These are phyloP conservation scores for Phalaenopsis hybrid DNA, from an alignment of 116 monocot genomes.

Conservation along the genomic window DNA sequence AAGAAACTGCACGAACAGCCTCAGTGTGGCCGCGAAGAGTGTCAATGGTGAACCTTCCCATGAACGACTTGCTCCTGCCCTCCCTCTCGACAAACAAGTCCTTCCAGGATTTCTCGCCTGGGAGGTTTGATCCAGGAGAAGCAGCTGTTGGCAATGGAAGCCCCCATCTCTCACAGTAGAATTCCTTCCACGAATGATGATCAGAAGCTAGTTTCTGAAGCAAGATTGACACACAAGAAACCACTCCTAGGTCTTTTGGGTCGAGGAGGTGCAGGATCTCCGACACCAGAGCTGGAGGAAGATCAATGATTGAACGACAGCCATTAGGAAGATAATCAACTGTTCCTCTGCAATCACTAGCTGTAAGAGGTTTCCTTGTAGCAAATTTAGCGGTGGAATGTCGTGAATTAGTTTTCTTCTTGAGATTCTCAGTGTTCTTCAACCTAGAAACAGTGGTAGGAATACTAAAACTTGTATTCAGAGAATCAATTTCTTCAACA, in stretches of 20 bases:
- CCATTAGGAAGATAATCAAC: constrained; percentile 23
- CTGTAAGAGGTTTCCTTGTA: constrained; percentile 3
- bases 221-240: constrained; percentile 76
- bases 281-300: constrained; percentile 68
- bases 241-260: constrained; percentile 78
- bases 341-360: not conserved
- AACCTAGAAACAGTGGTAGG: not conserved
- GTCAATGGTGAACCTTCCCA: constrained; percentile 69
- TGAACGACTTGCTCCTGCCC: constrained; percentile 61
- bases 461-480: not conserved
- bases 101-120: constrained; percentile 56
- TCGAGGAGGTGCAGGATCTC: constrained; percentile 76
- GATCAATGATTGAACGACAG: constrained; percentile 53
- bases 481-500: not conserved
- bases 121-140: not conserved
- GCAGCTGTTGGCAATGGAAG: constrained; percentile 20
- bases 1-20: constrained; percentile 64
- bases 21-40: constrained; percentile 70
- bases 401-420: constrained; percentile 10
- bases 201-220: constrained; percentile 56
- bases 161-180: constrained; percentile 84
- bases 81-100: constrained; percentile 81
- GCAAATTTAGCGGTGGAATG: constrained; percentile 9
- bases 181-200: constrained; percentile 72
- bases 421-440: constrained; percentile 7